Percentiles rank a stretch among this genome's conserved stretches.
Evolutionary conservation across 176 grass and related monocot genomes (phyloP).

Genomic region (Bromus sterilis): DNA sequence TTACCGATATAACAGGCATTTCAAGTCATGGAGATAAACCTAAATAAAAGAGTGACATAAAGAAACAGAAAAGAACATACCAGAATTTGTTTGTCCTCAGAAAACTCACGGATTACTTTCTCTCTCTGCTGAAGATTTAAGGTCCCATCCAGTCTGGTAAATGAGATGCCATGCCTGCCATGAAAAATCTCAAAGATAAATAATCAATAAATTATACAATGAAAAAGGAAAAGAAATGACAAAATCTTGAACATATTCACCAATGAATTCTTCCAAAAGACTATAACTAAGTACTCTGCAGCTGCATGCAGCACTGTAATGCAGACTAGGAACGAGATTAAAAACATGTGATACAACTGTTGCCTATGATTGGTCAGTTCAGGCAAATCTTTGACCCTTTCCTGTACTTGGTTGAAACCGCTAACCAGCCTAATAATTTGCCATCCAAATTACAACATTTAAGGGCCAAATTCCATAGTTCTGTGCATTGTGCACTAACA

Average conservation of each 20-base stretch:
- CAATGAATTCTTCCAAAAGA: background rate
- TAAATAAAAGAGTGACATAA: background rate
- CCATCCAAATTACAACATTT: background rate
- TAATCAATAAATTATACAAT: background rate
- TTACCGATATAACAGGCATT: background rate
- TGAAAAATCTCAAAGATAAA: conserved; percentile 12
- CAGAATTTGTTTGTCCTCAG: conserved; percentile 63
- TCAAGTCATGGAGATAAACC: background rate
- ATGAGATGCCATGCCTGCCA: conserved; percentile 63
- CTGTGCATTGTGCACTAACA: background rate
- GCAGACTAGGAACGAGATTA: background rate
- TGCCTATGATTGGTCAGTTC: background rate
- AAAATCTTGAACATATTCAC: background rate
- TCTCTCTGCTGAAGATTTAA: conserved; percentile 83
- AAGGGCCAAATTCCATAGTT: background rate
- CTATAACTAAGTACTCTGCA: background rate
- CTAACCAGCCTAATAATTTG: background rate
- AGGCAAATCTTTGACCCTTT: background rate
- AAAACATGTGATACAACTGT: background rate
- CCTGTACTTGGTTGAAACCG: background rate
- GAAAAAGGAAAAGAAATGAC: background rate
- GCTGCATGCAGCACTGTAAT: background rate
- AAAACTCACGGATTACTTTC: conserved; percentile 75
- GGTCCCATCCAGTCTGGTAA: conserved; percentile 80
- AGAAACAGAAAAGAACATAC: conserved; percentile 33